A percentile compares a stretch with the other conserved stretches of the same genome.
phyloP scores from a whole-genome alignment of 1,284 basidiomycete species.

The Ustilago hordei region DNA sequence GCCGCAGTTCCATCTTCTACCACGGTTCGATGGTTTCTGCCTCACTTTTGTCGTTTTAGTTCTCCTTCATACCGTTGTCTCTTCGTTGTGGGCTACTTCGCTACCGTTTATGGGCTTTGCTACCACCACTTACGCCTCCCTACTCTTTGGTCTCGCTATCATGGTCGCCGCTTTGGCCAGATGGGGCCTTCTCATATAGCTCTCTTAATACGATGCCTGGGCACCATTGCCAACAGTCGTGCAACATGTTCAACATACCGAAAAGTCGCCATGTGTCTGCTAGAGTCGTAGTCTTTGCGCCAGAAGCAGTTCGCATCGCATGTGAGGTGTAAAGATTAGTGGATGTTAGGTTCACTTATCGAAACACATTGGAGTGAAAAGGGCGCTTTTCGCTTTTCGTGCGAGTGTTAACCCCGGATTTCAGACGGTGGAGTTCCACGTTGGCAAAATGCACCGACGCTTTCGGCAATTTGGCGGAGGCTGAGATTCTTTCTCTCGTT shows the following conservation, averaged over 20 bases:
- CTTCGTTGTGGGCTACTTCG: constrained; percentile 55
- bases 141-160: constrained; percentile 61
- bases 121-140: constrained; percentile 56
- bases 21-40: constrained; percentile 34
- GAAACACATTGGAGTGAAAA: background rate
- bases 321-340: too few relatives aligned
- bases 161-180: constrained; percentile 55
- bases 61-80: constrained; percentile 54
- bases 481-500: constrained; percentile 2
- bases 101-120: constrained; percentile 59
- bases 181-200: constrained; percentile 58
- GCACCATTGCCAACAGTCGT: background rate
- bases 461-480: constrained; percentile 6
- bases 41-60: constrained; percentile 51
- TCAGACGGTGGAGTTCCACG: constrained; percentile 2
- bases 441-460: constrained; percentile 9
- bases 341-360: too few relatives aligned
- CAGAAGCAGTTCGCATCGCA: background rate
- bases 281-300: background rate
- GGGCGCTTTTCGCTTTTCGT: background rate
- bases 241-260: background rate
- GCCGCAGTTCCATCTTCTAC: constrained; percentile 47
- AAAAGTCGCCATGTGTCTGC: background rate
- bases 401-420: background rate
- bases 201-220: background rate